Evolutionary conservation across 1,139 yeast species (phyloP).

Genomic region (Debaryomyces coudertii): DNA sequence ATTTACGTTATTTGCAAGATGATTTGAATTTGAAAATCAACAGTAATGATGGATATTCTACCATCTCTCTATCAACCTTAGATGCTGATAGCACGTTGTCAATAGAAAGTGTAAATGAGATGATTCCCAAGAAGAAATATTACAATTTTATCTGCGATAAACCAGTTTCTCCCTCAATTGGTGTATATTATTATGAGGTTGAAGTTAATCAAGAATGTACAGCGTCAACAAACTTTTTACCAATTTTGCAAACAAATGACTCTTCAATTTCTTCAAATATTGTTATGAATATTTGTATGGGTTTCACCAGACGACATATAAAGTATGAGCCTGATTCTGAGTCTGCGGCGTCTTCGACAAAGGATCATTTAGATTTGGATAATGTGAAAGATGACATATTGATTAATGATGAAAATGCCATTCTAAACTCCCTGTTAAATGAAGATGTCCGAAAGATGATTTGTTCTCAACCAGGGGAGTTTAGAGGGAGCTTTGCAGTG

Average conservation of each 20-base stretch:
- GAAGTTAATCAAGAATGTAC: conserved; percentile 38
- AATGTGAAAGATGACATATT: conserved; percentile 32
- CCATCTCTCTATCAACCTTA: conserved; percentile 26
- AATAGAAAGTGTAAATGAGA: conserved; percentile 5
- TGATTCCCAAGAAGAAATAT: conserved; percentile 18
- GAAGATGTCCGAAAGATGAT: conserved; percentile 27
- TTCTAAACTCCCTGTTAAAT: conserved; percentile 19
- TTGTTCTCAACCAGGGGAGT: conserved; percentile 39
- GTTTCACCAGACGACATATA: conserved; percentile 37
- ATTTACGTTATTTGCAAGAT: conserved; percentile 26
- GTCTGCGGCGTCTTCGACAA: conserved; percentile 13
- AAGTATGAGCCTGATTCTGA: conserved; percentile 20
- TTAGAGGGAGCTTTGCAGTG: conserved; percentile 47
- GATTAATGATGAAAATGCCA: conserved; percentile 20
- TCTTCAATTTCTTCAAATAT: conserved; percentile 37
- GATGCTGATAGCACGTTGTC: conserved; percentile 1
- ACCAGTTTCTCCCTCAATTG: conserved; percentile 34
- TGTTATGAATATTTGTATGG: conserved; percentile 39
- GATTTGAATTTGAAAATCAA: conserved; percentile 28
- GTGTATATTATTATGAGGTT: conserved; percentile 43
- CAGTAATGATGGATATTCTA: conserved; percentile 34
- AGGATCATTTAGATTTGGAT: conserved; percentile 32
- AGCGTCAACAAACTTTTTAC: conserved; percentile 32
- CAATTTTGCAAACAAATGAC: conserved; percentile 40
- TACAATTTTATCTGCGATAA: conserved; percentile 42